Conservation (phyloP, 148 eudicot species). For the Mesembryanthemum crystallinum region DNA sequence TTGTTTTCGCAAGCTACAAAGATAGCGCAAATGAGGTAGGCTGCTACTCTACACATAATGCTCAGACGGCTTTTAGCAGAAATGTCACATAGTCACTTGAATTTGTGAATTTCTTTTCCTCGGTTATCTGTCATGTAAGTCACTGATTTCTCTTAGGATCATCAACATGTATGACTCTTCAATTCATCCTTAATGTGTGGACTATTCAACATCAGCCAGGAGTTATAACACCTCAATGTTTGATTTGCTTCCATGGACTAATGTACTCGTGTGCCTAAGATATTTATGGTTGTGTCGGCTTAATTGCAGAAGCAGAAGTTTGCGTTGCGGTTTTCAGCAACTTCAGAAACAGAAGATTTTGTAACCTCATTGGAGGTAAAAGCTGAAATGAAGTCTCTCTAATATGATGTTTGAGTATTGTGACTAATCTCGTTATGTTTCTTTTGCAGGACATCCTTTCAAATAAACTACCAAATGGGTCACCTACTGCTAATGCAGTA, state of each 20-base stretch:
- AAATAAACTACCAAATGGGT: constrained; percentile 18
- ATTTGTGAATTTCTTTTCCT: neutral
- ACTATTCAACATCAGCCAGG: neutral
- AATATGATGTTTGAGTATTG: neutral
- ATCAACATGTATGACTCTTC: neutral
- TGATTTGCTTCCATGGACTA: neutral
- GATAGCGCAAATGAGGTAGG: constrained; percentile 53
- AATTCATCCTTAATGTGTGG: neutral
- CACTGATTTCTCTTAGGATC: neutral
- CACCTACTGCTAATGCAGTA: constrained; percentile 18
- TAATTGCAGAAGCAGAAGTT: constrained; percentile 79
- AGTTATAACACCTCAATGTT: neutral
- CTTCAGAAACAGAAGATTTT: constrained; percentile 43
- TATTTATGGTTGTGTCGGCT: constrained; percentile 1
- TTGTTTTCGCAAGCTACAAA: constrained; percentile 55
- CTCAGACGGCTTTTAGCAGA: constrained; percentile 4
- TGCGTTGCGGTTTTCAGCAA: constrained; percentile 53
- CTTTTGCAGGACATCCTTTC: constrained; percentile 46
- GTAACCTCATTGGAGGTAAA: constrained; percentile 53
- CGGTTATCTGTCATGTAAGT: neutral
- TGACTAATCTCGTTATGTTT: neutral
- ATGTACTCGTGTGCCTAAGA: neutral
- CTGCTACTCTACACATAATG: neutral
- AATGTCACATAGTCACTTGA: neutral
- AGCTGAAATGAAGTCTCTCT: neutral